phyloP scores from a whole-genome alignment of 2,329 filamentous ascomycete species.

The Botrytis byssoidea region DNA sequence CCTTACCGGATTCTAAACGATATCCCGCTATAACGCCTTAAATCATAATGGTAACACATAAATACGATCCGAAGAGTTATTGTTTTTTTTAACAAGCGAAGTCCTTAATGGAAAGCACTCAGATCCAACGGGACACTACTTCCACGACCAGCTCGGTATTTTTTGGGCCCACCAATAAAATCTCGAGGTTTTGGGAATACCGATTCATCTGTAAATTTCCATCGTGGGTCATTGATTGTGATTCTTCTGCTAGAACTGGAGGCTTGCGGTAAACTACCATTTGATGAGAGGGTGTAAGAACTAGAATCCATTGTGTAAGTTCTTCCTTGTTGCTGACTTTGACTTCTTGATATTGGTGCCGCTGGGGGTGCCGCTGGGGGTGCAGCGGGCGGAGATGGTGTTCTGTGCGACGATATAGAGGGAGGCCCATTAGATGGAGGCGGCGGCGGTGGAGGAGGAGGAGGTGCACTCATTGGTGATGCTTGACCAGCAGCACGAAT shows the following conservation, averaged over 20 bases:
- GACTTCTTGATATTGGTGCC: constrained; percentile 42
- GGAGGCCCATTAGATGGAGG: constrained; percentile 42
- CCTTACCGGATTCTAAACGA: constrained; percentile 15
- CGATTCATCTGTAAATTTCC: constrained; percentile 81
- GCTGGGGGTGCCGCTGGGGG: constrained; percentile 29
- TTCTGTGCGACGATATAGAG: constrained; percentile 36
- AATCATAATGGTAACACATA: constrained; percentile 21
- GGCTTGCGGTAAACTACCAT: constrained; percentile 52
- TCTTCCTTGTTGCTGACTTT: constrained; percentile 48
- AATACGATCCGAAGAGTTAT: constrained; percentile 9
- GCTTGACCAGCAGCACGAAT: constrained; percentile 47
- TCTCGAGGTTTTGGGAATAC: constrained; percentile 81
- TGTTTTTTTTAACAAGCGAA: background rate
- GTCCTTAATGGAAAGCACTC: constrained; percentile 45
- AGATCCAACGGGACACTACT: constrained; percentile 93
- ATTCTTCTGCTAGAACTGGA: constrained; percentile 49
- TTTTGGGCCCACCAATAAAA: constrained; percentile 70
- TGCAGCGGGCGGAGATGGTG: constrained; percentile 43
- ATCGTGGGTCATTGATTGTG: constrained; percentile 73
- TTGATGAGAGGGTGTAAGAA: constrained; percentile 69
- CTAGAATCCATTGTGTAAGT: constrained; percentile 68
- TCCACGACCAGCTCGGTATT: constrained; percentile 85
- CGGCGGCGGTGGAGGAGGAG: constrained; percentile 43
- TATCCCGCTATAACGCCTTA: constrained; percentile 21
- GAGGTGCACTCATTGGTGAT: constrained; percentile 42